Base-by-base conservation (phyloP, 2,329 filamentous ascomycete species). In the Calonectria henricotiae region DNA sequence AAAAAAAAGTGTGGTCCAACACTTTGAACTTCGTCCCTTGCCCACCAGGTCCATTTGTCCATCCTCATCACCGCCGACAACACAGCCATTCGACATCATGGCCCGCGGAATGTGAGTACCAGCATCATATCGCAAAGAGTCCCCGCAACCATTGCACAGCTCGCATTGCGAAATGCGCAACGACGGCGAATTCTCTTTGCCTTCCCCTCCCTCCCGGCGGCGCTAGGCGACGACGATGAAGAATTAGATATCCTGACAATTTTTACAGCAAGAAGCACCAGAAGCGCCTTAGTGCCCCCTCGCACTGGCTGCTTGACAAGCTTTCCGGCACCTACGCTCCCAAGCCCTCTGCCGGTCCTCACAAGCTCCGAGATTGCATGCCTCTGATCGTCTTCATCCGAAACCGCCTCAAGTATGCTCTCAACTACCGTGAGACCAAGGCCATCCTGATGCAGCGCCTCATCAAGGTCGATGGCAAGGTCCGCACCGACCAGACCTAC, bases 241-340 rank as follows among this genome's bases (percentile, higher is more conserved):
- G 65, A 72, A 64, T 41, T 39, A 8, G 35, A 69, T 64, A 72
- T 66, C 74, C 78, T 83, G 79, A 79, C 84, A 79, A 79, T 79
- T 79, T 32, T 74, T 75, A 83, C 83, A 95, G 93, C 88, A 97
- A 96, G 92, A 98, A 98, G 93, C 96, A 99, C 89, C 96, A 98
- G 89, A 98, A 99, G 95, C 95, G 96, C 91, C 91, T 98, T 85
- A 96, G 94, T 89, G 96, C 96, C 86, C 96, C 96, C 85, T 97
- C 94, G 86, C 96, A 98, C 93, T 99, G 96, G 96, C 94, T 99
- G 85, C 91, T 99, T 86, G 96, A 99, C 94, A 99, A 99, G 89
- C 91, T 99, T 85, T 98, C 95, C 87, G 96, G 96, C 85, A 89
- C 90, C 87, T 96, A 93, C 84, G 92, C 90, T 80, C 91, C 91